Base-by-base conservation (phyloP, 2,329 filamentous ascomycete genomes). In the Myriosclerotinia scirpicola region DNA sequence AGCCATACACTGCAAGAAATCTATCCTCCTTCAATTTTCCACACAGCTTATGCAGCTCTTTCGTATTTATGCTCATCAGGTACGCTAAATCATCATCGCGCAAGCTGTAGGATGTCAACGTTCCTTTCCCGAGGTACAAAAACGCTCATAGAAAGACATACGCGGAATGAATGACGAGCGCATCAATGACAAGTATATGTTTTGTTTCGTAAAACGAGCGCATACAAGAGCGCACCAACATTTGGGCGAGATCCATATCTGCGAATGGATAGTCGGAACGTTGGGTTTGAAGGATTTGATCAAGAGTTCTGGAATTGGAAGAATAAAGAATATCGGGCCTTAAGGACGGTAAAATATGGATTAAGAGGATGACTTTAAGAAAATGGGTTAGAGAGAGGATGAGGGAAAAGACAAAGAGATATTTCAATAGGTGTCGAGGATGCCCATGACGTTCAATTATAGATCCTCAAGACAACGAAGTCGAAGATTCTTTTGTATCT, bases 21-120 rank as follows among this genome's bases (percentile, higher is more conserved):
- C 94, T 90, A 75, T 96, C 92, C 77, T 97, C 93, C 72, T 88
- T 87, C 63, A 99, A 84, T 73, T 88, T 90, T 68, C 90, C 93
- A 77, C 92, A 94, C 40, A 96, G 85, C 77, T 94, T 96, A 76
- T 95, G 92, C 54, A 98, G 84, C 74, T 96, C 91, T 77, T 99
- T 98, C 52, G 89, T 88, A 76, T 97, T 94, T 80, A 96, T 93
- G 69, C 89, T 89, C 79, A 97, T 89, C 34, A 98, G 82, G 74
- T 92, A 89, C 54, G 91, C 90, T 69, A 99, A 83, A 75, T 99
- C 95, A 75, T 93, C 89, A 75, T 96, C 91, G 75, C 92, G 90
- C 68, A 98, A 84, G 65, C 86, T 87, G 75, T 73, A 69, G 71
- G 64, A 67, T 73, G 70, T 77, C 68, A 75, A 73, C 69, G 69